Evolutionary conservation across 73 alveolate genomes (phyloP).

Genomic region (Paramecium pentaurelia): DNA sequence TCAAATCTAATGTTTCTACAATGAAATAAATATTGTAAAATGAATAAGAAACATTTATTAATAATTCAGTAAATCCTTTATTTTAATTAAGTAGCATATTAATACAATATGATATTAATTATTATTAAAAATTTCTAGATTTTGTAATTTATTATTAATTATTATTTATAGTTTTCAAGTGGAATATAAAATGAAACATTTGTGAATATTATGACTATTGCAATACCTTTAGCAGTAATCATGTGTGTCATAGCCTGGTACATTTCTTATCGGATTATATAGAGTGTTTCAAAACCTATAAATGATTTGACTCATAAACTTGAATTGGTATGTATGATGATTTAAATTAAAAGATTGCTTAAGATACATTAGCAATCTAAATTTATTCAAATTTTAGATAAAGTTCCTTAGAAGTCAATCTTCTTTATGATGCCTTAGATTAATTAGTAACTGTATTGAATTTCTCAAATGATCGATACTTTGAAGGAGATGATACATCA

Average conservation of each 20-base stretch:
- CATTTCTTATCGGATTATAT: background rate
- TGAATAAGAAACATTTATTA: background rate
- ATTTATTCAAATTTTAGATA: constrained; percentile 20
- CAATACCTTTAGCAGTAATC: background rate
- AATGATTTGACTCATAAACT: constrained; percentile 24
- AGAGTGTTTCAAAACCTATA: background rate
- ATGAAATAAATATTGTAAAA: background rate
- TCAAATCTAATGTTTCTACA: background rate
- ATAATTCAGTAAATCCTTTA: background rate
- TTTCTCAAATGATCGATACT: constrained; percentile 13
- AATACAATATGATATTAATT: background rate
- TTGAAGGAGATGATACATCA: constrained; percentile 43
- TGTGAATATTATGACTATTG: constrained; percentile 10
- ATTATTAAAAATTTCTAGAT: background rate
- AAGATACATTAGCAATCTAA: background rate
- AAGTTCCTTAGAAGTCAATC: constrained; percentile 15
- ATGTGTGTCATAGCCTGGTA: constrained; percentile 36
- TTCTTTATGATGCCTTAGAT: constrained; percentile 12
- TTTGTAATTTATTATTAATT: background rate
- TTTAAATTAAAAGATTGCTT: background rate
- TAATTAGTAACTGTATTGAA: constrained; percentile 29
- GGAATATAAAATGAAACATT: background rate
- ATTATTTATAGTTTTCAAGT: background rate
- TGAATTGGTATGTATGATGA: background rate
- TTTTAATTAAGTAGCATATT: background rate